A percentile compares a stretch with the other conserved stretches of the same genome.
Conservation (phyloP, 2,329 filamentous ascomycete species). For the Pseudofabraea citricarpa region DNA sequence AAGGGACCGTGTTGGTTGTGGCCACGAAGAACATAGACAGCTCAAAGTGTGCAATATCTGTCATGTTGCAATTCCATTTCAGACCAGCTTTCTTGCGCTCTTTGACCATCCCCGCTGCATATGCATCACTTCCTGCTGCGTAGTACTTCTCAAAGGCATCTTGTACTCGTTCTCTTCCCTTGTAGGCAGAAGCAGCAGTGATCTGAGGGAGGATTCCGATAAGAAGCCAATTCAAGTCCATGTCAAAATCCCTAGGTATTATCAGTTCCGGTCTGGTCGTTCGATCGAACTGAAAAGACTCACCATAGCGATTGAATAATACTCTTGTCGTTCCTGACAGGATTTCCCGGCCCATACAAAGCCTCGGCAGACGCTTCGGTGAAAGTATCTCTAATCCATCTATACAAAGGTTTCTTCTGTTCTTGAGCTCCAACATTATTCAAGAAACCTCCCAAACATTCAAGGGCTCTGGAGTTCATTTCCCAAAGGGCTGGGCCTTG, state of each 20-base stretch:
- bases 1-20: conserved; percentile 34
- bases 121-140: conserved; percentile 21
- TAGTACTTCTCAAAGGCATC: conserved; percentile 27
- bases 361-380: conserved; percentile 34
- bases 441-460: conserved; percentile 29
- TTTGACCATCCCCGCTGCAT: conserved; percentile 21
- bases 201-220: conserved; percentile 28
- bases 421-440: conserved; percentile 25
- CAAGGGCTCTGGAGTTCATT: conserved; percentile 33
- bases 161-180: conserved; percentile 33
- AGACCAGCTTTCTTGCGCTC: conserved; percentile 25
- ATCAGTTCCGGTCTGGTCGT: conserved; percentile 3
- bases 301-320: conserved; percentile 36
- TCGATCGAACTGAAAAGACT: conserved; percentile 2
- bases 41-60: conserved; percentile 30
- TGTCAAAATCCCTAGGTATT: conserved; percentile 24
- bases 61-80: conserved; percentile 23
- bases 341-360: conserved; percentile 42
- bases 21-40: conserved; percentile 27
- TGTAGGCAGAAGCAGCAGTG: conserved; percentile 27
- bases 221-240: conserved; percentile 24
- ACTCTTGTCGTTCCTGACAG: conserved; percentile 29
- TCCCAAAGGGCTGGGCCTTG: conserved; percentile 31
- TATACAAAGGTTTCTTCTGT: conserved; percentile 30
- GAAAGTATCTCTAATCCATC: conserved; percentile 35